Percentiles rank a stretch among this genome's conserved stretches.
phyloP scores from a whole-genome alignment of 257 asterid species.

The Scutellaria baicalensis region DNA sequence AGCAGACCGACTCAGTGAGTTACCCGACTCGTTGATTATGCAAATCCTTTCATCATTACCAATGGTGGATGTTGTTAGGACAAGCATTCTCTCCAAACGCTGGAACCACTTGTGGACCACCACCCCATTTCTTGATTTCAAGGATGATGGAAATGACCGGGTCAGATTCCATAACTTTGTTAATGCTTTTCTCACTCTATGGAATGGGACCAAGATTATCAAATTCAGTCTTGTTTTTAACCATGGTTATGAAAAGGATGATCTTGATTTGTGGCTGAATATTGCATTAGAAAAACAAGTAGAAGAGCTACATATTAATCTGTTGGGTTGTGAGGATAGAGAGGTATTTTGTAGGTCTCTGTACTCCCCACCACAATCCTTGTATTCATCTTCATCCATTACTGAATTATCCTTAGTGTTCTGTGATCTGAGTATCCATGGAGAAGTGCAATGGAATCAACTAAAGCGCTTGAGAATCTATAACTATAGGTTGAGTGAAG shows the following conservation, averaged over 20 bases:
- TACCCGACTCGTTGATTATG: background rate
- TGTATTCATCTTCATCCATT: background rate
- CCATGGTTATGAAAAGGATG: no score
- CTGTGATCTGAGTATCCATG: background rate
- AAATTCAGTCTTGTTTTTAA: background rate
- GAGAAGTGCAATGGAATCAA: background rate
- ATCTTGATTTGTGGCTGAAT: background rate
- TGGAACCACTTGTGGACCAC: background rate
- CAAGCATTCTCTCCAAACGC: background rate
- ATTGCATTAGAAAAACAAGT: background rate
- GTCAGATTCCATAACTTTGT: background rate
- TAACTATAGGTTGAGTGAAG: no score
- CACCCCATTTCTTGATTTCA: background rate
- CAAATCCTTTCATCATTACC: background rate
- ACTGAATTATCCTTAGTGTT: background rate
- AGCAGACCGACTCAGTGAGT: background rate
- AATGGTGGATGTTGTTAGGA: background rate
- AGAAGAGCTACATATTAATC: background rate
- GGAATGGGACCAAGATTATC: background rate
- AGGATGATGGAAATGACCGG: background rate
- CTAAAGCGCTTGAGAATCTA: background rate
- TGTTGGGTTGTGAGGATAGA: accelerated
- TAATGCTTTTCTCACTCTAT: background rate
- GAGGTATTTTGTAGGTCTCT: no score
- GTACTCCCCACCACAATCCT: background rate